Evolutionary conservation across 345 rosid species (phyloP), one percentile per base, ranked within the genome.

Genomic region (Pugionium cornutum): DNA sequence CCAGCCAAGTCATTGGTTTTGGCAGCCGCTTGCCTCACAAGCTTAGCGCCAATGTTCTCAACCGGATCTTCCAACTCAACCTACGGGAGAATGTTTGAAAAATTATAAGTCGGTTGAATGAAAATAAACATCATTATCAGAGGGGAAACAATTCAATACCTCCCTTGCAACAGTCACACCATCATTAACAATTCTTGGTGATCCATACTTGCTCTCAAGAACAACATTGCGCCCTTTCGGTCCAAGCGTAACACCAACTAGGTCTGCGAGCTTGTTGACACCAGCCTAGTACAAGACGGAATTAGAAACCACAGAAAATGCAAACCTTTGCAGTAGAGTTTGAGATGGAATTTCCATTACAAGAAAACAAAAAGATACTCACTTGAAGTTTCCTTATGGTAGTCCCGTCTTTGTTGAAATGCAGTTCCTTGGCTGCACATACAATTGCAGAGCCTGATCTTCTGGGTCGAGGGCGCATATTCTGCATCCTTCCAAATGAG

Each of bases 1-100:
- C 97, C 99, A 57, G 99, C 99, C 81, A 94, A 72, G 84, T 94
- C 99, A 75, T 94, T 94, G 40, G 97, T 94, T 75, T 94, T 94
- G 32, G 95, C 85, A 78, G 99, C 99, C 2, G 97, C 97, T 77
- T 95, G 99, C 64, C 99, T 84, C 66, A 95, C 97, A 69, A 95
- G 73, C 79, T 89, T 94, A 28, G 97, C 97, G 54, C 97, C 99
- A 53, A 95, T 95, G 65, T 95, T 95, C 83, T 95, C 99, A 67
- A 94, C 97, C 0, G 99, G 97, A 39, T 94, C 99, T 75, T 90
- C 99, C 77, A 94, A 75, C 76, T 88, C 97, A 77, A 94, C 99
- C 99, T 94, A 66, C 42, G 54, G 36, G 25, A 70, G 58, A 25
- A 52, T 29, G 40, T 10, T 47, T 0, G 0, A 2, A 51, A 4